Percentiles rank a stretch among this genome's conserved stretches.
Conservation (phyloP, 768 basidiomycete species). For the Hortiboletus campestris region DNA sequence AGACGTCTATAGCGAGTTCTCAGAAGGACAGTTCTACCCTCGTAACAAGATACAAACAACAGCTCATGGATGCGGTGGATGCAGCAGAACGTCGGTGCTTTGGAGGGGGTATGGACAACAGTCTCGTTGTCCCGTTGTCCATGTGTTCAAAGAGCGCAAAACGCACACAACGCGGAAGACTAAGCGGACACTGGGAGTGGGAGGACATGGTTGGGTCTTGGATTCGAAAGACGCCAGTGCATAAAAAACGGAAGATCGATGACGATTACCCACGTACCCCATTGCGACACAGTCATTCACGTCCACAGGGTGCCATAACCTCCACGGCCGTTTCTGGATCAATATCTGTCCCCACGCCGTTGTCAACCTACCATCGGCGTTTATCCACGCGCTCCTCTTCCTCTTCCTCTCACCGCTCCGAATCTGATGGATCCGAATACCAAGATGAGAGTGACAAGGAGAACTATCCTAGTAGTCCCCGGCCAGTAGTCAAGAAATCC, state of each 20-base stretch:
- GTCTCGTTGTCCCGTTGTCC: conserved; percentile 16
- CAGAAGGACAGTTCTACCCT: conserved; percentile 23
- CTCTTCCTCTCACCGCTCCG: conserved; percentile 9
- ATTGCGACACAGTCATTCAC: background rate
- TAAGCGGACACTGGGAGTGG: conserved; percentile 45
- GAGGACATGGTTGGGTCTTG: conserved; percentile 46
- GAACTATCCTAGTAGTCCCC: conserved; percentile 10
- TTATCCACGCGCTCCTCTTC: conserved; percentile 10
- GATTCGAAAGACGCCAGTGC: conserved; percentile 38
- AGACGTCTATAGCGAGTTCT: conserved; percentile 29
- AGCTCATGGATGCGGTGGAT: conserved; percentile 47
- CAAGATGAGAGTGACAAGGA: conserved; percentile 24
- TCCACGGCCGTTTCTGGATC: background rate
- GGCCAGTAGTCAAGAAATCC: conserved; percentile 3
- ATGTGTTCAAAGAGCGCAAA: background rate
- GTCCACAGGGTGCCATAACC: background rate
- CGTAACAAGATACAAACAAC: conserved; percentile 36
- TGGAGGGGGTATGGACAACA: conserved; percentile 21
- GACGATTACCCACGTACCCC: background rate
- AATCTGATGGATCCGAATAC: conserved; percentile 22
- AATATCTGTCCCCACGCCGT: background rate
- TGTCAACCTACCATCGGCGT: background rate
- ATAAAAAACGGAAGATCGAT: conserved; percentile 23
- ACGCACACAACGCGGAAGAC: conserved; percentile 8
- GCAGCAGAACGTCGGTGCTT: conserved; percentile 52